Evolutionary conservation across 441 rosid species (phyloP).

Genomic region (Raphanus hybrid): DNA sequence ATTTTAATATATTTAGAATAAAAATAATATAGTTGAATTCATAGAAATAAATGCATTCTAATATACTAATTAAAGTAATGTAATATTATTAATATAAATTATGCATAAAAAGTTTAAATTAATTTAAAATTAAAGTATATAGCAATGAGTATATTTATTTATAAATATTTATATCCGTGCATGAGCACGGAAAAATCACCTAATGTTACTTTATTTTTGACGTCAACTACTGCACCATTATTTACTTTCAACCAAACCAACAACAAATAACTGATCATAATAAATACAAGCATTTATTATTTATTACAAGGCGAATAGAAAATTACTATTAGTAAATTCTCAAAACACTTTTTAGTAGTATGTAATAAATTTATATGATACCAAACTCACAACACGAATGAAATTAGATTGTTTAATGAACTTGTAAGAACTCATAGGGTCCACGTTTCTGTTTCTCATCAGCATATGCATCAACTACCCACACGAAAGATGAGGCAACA

Average conservation of each 20-base stretch:
- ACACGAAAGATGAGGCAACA: slow-evolving; percentile 36
- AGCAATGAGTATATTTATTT: too few relatives aligned
- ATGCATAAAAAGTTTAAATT: too few relatives aligned
- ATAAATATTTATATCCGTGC: too few relatives aligned
- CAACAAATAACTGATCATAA: slow-evolving; percentile 40
- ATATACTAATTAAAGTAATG: too few relatives aligned
- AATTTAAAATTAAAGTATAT: too few relatives aligned
- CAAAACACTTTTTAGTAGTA: neutral
- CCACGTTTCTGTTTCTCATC: slow-evolving; percentile 32
- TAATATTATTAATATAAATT: too few relatives aligned
- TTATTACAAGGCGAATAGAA: slow-evolving; percentile 16
- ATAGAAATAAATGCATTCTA: too few relatives aligned
- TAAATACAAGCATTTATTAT: slow-evolving; percentile 40
- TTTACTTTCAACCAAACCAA: slow-evolving; percentile 38
- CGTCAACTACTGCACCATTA: slow-evolving; percentile 24
- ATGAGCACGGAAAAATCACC: too few relatives aligned
- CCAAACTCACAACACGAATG: neutral
- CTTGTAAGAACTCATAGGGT: slow-evolving; percentile 18
- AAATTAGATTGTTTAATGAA: slow-evolving; percentile 5
- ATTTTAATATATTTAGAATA: too few relatives aligned
- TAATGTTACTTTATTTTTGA: slow-evolving; percentile 1
- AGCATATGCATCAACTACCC: slow-evolving; percentile 37
- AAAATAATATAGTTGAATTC: too few relatives aligned
- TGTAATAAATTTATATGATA: neutral
- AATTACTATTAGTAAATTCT: neutral